Conservation (phyloP, 306 rosid genomes). For the Trifolium repens region DNA sequence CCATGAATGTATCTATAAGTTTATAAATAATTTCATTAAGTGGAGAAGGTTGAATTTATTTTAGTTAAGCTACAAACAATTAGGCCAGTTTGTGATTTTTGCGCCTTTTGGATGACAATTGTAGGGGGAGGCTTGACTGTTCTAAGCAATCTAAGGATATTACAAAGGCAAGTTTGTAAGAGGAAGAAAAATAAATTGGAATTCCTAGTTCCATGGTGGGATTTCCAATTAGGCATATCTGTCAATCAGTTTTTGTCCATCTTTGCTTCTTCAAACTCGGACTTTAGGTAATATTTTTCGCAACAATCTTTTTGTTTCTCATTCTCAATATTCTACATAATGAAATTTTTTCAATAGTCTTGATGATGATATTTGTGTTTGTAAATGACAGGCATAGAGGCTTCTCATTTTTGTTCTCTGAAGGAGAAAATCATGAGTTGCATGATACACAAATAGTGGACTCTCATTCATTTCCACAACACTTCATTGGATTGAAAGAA, state of each 20-base stretch:
- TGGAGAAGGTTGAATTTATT: neutral
- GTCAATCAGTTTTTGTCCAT: slow-evolving; percentile 89
- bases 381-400: slow-evolving; percentile 76
- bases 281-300: slow-evolving; percentile 65
- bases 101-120: slow-evolving; percentile 31
- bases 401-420: slow-evolving; percentile 78
- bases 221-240: slow-evolving; percentile 87
- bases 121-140: slow-evolving; percentile 97
- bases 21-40: neutral
- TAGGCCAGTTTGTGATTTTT: slow-evolving; percentile 3
- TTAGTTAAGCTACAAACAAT: neutral
- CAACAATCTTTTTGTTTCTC: neutral
- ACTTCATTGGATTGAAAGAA: slow-evolving; percentile 70
- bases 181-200: slow-evolving; percentile 84
- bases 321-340: neutral
- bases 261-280: slow-evolving; percentile 87
- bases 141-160: slow-evolving; percentile 85
- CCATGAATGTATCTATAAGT: neutral
- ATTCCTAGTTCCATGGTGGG: slow-evolving; percentile 98
- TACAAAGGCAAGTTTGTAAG: slow-evolving; percentile 81
- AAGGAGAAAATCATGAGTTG: slow-evolving; percentile 90
- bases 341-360: neutral
- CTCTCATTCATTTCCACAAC: slow-evolving; percentile 92
- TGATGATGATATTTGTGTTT: slow-evolving; percentile 34
- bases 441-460: slow-evolving; percentile 80